These are phyloP conservation scores for Ophiostoma sp. DNA, from an alignment of 2,329 filamentous ascomycete species.

Conservation along the genomic window DNA sequence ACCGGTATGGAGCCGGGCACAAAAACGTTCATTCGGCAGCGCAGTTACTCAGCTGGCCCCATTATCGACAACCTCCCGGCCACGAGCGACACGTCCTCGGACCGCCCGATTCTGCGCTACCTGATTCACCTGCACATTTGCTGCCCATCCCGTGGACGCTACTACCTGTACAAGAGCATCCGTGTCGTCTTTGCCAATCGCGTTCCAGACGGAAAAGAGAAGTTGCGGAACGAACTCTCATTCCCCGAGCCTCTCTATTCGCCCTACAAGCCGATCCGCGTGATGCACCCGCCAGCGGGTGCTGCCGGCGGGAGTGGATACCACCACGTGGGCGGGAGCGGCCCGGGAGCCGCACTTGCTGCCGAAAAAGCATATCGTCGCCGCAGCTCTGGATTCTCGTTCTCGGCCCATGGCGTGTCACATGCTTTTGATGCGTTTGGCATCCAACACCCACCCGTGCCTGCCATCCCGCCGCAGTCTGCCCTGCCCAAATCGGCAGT, in stretches of 20 bases:
- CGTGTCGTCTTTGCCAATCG: conserved; percentile 96
- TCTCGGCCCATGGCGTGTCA: conserved; percentile 33
- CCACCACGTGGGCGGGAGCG: conserved; percentile 35
- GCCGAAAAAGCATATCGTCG: conserved; percentile 61
- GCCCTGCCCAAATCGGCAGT: conserved; percentile 29
- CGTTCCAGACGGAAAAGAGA: conserved; percentile 93
- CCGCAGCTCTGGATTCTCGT: conserved; percentile 55
- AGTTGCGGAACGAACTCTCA: conserved; percentile 84
- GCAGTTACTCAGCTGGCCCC: conserved; percentile 85
- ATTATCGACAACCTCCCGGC: conserved; percentile 64
- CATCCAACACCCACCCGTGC: conserved; percentile 31
- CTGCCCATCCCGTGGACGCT: conserved; percentile 77
- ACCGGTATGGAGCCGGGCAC: conserved; percentile 89
- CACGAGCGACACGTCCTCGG: conserved; percentile 35
- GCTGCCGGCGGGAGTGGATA: conserved; percentile 28
- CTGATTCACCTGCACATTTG: conserved; percentile 93
- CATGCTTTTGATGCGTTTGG: conserved; percentile 42
- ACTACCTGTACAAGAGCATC: conserved; percentile 87
- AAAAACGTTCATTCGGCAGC: conserved; percentile 93
- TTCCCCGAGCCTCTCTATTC: conserved; percentile 85
- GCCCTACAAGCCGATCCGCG: conserved; percentile 70
- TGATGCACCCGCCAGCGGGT: conserved; percentile 45
- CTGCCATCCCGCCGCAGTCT: conserved; percentile 22
- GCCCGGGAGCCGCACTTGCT: conserved; percentile 52
- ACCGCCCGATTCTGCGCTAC: conserved; percentile 79